These are phyloP conservation scores for Hymenoscyphus fraxineus DNA, from an alignment of 2,329 filamentous ascomycete species.

Conservation along the genomic window DNA sequence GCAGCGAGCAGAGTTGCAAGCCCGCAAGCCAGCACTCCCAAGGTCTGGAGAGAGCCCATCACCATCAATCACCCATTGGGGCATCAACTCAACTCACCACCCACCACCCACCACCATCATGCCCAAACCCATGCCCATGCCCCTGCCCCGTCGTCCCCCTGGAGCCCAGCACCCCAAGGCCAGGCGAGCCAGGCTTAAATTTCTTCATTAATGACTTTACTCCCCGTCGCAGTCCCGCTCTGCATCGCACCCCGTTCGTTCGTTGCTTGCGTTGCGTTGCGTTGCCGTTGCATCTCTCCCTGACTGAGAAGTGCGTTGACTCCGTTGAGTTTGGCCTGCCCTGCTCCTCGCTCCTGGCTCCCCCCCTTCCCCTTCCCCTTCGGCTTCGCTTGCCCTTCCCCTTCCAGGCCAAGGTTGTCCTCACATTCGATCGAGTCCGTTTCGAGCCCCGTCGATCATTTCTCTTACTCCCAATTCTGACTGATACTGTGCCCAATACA, in stretches of 20 bases:
- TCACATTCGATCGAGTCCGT: slow-evolving; percentile 2
- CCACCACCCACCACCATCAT: too few species aligned
- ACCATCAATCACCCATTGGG: too few species aligned
- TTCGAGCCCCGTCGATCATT: background rate
- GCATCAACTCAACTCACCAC: too few species aligned
- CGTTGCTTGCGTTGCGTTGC: background rate
- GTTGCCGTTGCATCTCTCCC: background rate
- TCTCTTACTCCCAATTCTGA: background rate
- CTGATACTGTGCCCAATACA: background rate
- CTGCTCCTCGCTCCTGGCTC: background rate
- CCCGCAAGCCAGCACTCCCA: background rate
- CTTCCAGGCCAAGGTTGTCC: background rate
- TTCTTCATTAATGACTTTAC: slow-evolving; percentile 16
- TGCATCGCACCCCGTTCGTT: slow-evolving; percentile 1
- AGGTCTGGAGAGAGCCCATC: too few species aligned
- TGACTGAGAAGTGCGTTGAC: background rate
- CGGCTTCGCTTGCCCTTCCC: slow-evolving; percentile 4
- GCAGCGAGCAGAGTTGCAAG: background rate
- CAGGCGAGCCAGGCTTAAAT: slow-evolving; percentile 6
- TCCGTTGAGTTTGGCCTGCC: background rate
- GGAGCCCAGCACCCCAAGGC: too few species aligned
- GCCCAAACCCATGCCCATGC: too few species aligned
- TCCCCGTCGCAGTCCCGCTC: slow-evolving; percentile 5
- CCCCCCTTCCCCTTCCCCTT: background rate
- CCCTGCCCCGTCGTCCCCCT: too few species aligned